Evolutionary conservation across 2,329 filamentous ascomycete species (phyloP), one percentile per base, ranked within the genome.

Genomic region (Aspergillus ochraceoroseus): DNA sequence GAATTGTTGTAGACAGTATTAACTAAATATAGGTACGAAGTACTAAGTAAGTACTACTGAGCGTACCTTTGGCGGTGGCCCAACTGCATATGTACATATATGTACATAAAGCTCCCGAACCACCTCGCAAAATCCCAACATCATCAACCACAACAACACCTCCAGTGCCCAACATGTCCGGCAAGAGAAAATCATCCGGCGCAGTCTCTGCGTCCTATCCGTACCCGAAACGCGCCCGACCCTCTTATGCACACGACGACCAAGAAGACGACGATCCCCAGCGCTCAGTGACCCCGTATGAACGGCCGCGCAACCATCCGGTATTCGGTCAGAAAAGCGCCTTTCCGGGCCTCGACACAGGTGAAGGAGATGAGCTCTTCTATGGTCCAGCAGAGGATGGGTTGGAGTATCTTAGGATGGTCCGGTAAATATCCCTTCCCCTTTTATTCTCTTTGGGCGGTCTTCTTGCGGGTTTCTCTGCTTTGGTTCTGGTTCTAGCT

Each of bases 271-370:
- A 53, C 25, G 46, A 41, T 18, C 23, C 41, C 12, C 40, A 30
- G 7, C 34, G 33, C 34, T 34, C 47, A 8, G 30, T 42, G 15
- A 52, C 51, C 4, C 33, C 53, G 9, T 47, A 59, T 22, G 62
- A 67, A 43, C 64, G 65, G 38, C 68, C 71, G 15, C 66, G 65
- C 28, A 62, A 80, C 43, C 75, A 87, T 58, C 74, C 78, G 7
- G 76, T 78, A 2, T 86, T 80, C 62, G 84, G 84, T 27, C 83
- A 87, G 64, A 77, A 80, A 62, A 79, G 79, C 54, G 83, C 83
- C 29, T 84, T 88, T 52, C 80, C 82, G 5, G 75, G 75, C n/a
- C 64, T 78, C 9, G 74, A 78, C 26, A 41, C 32, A 31, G 70
- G 74, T 27, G 52, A 36, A 18, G 52, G 50, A 33, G 74, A 78